Evolutionary conservation across 1,284 basidiomycete species (phyloP), one percentile per base, ranked within the genome.

Genomic region (Meripilus lineatus): DNA sequence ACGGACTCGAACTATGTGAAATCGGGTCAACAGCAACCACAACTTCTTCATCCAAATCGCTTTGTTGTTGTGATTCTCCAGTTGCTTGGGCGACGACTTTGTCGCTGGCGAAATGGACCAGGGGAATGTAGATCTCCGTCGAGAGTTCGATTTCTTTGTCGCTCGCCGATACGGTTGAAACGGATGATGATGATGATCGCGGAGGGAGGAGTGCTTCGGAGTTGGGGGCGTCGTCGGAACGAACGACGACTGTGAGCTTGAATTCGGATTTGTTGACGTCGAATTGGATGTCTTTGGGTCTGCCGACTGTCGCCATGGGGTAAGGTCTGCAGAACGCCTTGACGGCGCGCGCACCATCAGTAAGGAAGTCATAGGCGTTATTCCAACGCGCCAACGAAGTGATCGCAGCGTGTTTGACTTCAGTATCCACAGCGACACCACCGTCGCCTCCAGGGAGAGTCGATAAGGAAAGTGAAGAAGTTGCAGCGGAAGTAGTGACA

Each of bases 61-160:
- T 25, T 11, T 49, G 37, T 3, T 48, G 48, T 4, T 5, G 32
- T 5, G 32, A 5, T n/a, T 33, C 32, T 6, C 15, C 36, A 17
- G 20, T 4, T 21, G 24, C 17, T 32, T 50, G 50, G 17, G 54
- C 50, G 18, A 73, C 57, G 35, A 68, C 58, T 21, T 56, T 58
- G 13, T 71, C 68, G 10, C 70, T 70, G 3, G 89, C 92, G 57
- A 82, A 97, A 63, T 96, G 93, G n/a, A 94, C 79, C 42, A 90
- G 72, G 1, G 93, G 93, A 1, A 96, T 62, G 60, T 79, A 97
- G 14, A 96, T 84, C 71, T 94, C 91, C 8, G 91, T 95, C 10
- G 80, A 72, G 2, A 80, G 63, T 20, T 65, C 66, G 6, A 66
- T 65, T 11, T 66, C 64, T 34, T 63, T 62, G 42, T 46, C 50